phyloP scores from a whole-genome alignment of 805 yeast genomes.

The Ogataea pilisensis region DNA sequence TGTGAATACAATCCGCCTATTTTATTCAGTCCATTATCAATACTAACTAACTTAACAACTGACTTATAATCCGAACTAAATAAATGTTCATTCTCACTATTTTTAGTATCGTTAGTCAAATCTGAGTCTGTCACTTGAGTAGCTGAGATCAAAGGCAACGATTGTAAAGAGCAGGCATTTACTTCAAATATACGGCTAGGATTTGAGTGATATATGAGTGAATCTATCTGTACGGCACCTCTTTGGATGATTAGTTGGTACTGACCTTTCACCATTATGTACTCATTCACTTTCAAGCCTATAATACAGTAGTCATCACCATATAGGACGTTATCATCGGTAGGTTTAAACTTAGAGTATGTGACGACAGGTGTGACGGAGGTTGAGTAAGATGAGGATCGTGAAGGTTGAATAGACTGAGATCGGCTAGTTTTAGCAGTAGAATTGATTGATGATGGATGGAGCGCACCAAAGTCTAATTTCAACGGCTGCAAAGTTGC shows the following conservation, averaged over 20 bases:
- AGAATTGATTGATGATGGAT: no score
- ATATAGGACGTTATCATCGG: slow-evolving; percentile 35
- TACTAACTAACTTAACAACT: slow-evolving; percentile 35
- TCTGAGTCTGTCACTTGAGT: slow-evolving; percentile 35
- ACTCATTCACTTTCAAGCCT: slow-evolving; percentile 42
- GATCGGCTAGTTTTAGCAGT: neutral
- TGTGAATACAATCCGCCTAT: slow-evolving; percentile 42
- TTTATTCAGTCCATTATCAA: slow-evolving; percentile 41
- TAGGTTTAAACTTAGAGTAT: slow-evolving; percentile 36
- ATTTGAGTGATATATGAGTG: slow-evolving; percentile 30
- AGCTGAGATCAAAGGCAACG: slow-evolving; percentile 43
- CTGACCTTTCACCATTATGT: slow-evolving; percentile 44
- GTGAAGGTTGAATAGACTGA: neutral
- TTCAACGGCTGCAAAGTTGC: neutral
- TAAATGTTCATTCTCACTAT: slow-evolving; percentile 34
- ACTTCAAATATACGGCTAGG: slow-evolving; percentile 13
- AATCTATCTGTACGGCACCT: slow-evolving; percentile 46
- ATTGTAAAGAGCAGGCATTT: slow-evolving; percentile 32
- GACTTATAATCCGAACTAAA: slow-evolving; percentile 39
- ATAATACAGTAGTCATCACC: slow-evolving; percentile 32
- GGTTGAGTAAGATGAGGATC: neutral
- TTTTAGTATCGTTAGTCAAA: slow-evolving; percentile 26
- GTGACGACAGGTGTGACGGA: slow-evolving; percentile 9
- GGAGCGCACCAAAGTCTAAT: slow-evolving; percentile 2
- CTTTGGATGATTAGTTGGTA: slow-evolving; percentile 38